Percentiles rank a stretch among this genome's conserved stretches.
Conservation (phyloP, 257 asterid species). For the Anisodus tanguticus region DNA sequence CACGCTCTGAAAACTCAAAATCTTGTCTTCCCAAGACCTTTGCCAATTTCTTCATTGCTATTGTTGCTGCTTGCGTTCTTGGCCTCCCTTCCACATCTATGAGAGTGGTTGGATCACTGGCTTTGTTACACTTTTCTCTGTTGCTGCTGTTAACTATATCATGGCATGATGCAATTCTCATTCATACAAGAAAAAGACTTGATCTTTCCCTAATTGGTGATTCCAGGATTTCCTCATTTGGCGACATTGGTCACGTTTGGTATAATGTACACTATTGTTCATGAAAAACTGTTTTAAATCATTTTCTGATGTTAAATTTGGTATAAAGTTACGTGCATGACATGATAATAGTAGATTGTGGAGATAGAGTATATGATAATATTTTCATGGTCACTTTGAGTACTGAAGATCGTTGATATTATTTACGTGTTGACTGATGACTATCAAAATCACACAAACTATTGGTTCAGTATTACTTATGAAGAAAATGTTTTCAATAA, state of each 20-base stretch:
- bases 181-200: constrained; percentile 31
- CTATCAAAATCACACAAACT: neutral
- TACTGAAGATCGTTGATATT: too few relatives aligned
- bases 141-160: constrained; percentile 27
- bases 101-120: constrained; percentile 34
- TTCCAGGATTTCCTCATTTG: constrained; percentile 28
- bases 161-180: constrained; percentile 35
- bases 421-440: too few relatives aligned
- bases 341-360: neutral
- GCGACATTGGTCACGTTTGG: constrained; percentile 31
- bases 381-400: neutral
- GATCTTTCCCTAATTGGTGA: neutral
- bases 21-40: constrained; percentile 30
- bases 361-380: neutral
- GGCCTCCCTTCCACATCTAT: constrained; percentile 34
- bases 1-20: neutral
- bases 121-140: constrained; percentile 13
- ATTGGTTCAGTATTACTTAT: too few relatives aligned
- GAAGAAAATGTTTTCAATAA: too few relatives aligned
- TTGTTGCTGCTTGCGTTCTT: neutral
- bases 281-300: neutral
- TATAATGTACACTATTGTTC: neutral
- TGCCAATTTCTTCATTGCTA: constrained; percentile 34
- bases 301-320: too few relatives aligned
- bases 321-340: neutral